Percentiles rank a stretch among this genome's conserved stretches.
Conservation (phyloP, 116 monocot species). For the Trichopus zeylanicus region DNA sequence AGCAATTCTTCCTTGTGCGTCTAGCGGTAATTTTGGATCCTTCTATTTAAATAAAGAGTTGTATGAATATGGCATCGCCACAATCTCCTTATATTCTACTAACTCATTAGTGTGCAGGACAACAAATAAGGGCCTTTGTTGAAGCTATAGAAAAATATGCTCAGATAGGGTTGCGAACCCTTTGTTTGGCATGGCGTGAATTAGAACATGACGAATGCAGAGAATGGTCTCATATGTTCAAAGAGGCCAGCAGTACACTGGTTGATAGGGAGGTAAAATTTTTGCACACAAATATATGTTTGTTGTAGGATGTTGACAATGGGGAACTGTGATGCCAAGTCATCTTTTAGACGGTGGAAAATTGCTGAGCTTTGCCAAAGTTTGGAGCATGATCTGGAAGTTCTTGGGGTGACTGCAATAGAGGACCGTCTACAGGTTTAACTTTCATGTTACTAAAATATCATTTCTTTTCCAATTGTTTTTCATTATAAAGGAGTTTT, state of each 20-base stretch:
- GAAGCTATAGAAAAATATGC: constrained; percentile 96
- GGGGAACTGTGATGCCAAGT: background rate
- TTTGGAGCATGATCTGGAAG: constrained; percentile 84
- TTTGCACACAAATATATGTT: background rate
- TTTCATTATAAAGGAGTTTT: too few species aligned
- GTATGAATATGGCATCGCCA: background rate
- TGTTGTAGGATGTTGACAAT: background rate
- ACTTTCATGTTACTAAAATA: too few species aligned
- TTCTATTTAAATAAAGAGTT: background rate
- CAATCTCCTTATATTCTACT: too few species aligned
- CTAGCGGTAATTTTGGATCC: constrained; percentile 33
- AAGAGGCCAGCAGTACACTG: constrained; percentile 78
- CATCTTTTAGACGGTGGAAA: constrained; percentile 55
- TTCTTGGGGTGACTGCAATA: constrained; percentile 92
- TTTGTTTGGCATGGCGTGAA: constrained; percentile 88
- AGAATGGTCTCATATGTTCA: constrained; percentile 83
- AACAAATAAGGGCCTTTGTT: constrained; percentile 49
- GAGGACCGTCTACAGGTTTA: constrained; percentile 94
- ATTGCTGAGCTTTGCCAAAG: constrained; percentile 88
- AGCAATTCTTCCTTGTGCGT: constrained; percentile 70
- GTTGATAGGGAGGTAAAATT: constrained; percentile 86
- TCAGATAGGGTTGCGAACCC: constrained; percentile 71
- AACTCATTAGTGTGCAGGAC: too few species aligned
- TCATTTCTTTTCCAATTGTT: constrained; percentile 7
- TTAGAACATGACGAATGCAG: constrained; percentile 74